Conservation (phyloP, 2,329 filamentous ascomycete species). For the Lasiodiplodia citricola region DNA sequence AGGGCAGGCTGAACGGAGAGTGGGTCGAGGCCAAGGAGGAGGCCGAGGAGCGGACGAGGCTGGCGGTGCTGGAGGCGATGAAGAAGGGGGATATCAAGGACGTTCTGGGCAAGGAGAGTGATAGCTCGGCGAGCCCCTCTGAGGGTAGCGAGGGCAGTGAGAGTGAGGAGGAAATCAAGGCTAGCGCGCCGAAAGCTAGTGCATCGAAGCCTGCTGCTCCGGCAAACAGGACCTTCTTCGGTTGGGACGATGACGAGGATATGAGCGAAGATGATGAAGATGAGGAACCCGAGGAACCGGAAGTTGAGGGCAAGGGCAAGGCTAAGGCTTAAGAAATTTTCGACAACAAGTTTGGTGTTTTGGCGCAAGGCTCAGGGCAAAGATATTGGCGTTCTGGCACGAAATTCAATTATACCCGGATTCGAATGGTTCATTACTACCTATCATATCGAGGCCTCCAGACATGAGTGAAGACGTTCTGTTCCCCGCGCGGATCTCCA, state of each 20-base stretch:
- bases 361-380: background rate
- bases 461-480: background rate
- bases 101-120: conserved; percentile 52
- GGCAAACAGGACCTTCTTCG: conserved; percentile 64
- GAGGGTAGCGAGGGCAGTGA: conserved; percentile 26
- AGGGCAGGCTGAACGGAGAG: conserved; percentile 74
- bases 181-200: conserved; percentile 31
- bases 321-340: conserved; percentile 29
- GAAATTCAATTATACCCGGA: conserved; percentile 13
- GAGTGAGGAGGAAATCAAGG: conserved; percentile 37
- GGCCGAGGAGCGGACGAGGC: conserved; percentile 78
- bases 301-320: conserved; percentile 53
- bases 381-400: background rate
- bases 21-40: conserved; percentile 98
- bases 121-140: conserved; percentile 35
- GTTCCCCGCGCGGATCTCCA: too few species aligned
- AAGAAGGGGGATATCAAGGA: conserved; percentile 60
- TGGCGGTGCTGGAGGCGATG: conserved; percentile 75
- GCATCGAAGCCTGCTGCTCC: conserved; percentile 32
- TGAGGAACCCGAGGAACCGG: conserved; percentile 41
- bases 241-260: conserved; percentile 77
- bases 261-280: conserved; percentile 55
- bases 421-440: background rate
- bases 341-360: background rate
- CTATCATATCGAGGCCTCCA: background rate